A percentile compares a stretch with the other conserved stretches of the same genome.
These are phyloP conservation scores for Ostreobium quekettii DNA, from an alignment of 139 green algal species.

Conservation along the genomic window DNA sequence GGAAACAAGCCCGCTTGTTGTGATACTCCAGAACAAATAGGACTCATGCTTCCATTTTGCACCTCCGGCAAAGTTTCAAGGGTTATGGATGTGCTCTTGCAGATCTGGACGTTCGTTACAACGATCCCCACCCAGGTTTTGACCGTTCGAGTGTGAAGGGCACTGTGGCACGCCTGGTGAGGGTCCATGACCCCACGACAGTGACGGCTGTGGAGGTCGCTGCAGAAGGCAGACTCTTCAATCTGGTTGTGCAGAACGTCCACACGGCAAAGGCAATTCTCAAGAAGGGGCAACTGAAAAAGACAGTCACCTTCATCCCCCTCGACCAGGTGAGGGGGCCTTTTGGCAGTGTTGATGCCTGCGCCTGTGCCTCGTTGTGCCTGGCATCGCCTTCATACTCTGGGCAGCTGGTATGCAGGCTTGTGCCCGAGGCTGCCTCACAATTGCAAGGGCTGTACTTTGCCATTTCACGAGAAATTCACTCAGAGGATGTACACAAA, in stretches of 20 bases:
- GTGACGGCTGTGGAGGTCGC: slow-evolving; percentile 88
- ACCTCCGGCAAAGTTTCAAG: too few species aligned
- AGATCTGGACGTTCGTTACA: slow-evolving; percentile 72
- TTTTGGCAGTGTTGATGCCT: background rate
- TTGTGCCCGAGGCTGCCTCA: too few species aligned
- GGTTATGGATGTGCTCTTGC: too few species aligned
- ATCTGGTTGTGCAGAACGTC: slow-evolving; percentile 82
- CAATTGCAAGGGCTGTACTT: too few species aligned
- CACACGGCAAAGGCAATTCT: slow-evolving; percentile 84
- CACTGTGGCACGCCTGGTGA: slow-evolving; percentile 74
- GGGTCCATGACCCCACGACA: slow-evolving; percentile 53
- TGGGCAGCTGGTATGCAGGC: too few species aligned
- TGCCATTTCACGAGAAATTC: too few species aligned
- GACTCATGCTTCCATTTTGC: too few species aligned
- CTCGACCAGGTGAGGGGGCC: slow-evolving; percentile 79
- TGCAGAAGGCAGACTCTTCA: slow-evolving; percentile 85
- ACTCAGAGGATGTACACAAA: too few species aligned
- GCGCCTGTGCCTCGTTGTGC: background rate
- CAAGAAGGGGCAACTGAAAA: slow-evolving; percentile 61
- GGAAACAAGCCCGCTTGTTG: too few species aligned
- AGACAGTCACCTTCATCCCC: slow-evolving; percentile 93
- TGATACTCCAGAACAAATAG: too few species aligned
- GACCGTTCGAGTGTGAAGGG: slow-evolving; percentile 63
- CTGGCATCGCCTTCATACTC: background rate
- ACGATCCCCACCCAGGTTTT: slow-evolving; percentile 65